Base-by-base conservation (phyloP, 768 basidiomycete genomes). In the Ramaria sp. region DNA sequence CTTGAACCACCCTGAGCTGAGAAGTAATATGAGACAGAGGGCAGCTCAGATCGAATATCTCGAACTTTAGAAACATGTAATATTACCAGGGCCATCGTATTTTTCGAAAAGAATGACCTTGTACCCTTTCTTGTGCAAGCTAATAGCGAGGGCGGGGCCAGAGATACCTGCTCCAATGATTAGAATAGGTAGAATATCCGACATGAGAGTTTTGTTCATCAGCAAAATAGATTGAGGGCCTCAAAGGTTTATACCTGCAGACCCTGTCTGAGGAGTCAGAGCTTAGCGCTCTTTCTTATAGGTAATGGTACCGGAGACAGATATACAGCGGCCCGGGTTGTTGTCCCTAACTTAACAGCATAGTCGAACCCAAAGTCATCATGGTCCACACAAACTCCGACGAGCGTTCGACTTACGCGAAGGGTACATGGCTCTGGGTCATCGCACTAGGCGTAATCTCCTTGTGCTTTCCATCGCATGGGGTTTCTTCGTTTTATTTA, bases 111-210 rank as follows among this genome's bases (percentile, higher is more conserved):
- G 56, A 44, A 71, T 59, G 8, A 70, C 69, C 2, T 66, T 59
- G 55, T 69, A 73, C 13, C 71, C 71, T 52, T 69, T 67, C 22
- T 61, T 59, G 51, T 68, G 71, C 28, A 73, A 64, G 13, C 70
- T 63, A 24, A 69, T 62, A 1, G 69, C 70, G 37, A 73, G 66
- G 3, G 71, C 66, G 15, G 71, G 69, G 12, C 72, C 72, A 10
- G 69, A 71, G 36, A 72, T 66, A 3, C 72, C 72, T 18, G 63
- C 64, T 20, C 72, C 72, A 8, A 67, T 66, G 44, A 72, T 63
- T 54, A 72, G 42, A 13, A 55, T 48, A 34, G 53, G 53, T 16
- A 47, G 32, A 15, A 18, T 24, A 10, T 43, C 39, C 18, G 50
- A 51, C 50, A 51, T 51, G n/a, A 7, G 28, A 24, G 9, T 49